Base-by-base conservation (phyloP, 345 rosid species). In the Corymbia maculata region DNA sequence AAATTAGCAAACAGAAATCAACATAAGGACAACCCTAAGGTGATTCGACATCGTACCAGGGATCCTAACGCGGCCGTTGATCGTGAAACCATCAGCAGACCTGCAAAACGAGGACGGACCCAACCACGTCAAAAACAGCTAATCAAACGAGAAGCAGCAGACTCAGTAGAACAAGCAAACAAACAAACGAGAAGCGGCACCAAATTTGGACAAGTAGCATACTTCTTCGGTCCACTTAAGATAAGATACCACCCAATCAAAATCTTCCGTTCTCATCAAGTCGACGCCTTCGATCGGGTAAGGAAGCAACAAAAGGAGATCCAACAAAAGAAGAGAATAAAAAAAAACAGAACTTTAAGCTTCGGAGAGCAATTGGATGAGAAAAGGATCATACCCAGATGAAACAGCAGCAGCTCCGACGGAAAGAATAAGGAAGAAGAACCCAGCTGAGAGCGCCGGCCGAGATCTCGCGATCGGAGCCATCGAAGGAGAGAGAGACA, bases 21-120 rank as follows among this genome's bases (percentile, higher is more conserved):
- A 13, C 28, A 7, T 45, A 28, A 85, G 51, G 61, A 36, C 75
- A 85, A 22, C 42, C 26, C 26, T 61, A 32, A 75, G 84, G 84
- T 22, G 47, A 75, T 10, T 44, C 28, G 0, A 1, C 49, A 42
- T 42, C 92, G 7, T 90, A 97, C 99, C 94, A 14, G 93, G 94
- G 84, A 97, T 87, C 94, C 91, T 95, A 50, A 97, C 98, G 87
- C 98, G 95, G 87, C 99, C 99, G 36, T 92, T 96, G 85, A 98
- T 95, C 21, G 93, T 88, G 93, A 90, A 92, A 53, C 97, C 96
- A 89, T 97, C 98, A 22, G 88, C 93, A 84, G 95, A 92, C 93
- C 99, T 95, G 93, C 68, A 88, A 88, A 82, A 87, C 88, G 53
- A 64, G n/a, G 26, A 44, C 85, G 82, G 49, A 75, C 82, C 49